Evolutionary conservation across 352 stramenopile genomes (phyloP), one percentile per base, ranked within the genome.

Genomic region (Globisporangium apiculatum): DNA sequence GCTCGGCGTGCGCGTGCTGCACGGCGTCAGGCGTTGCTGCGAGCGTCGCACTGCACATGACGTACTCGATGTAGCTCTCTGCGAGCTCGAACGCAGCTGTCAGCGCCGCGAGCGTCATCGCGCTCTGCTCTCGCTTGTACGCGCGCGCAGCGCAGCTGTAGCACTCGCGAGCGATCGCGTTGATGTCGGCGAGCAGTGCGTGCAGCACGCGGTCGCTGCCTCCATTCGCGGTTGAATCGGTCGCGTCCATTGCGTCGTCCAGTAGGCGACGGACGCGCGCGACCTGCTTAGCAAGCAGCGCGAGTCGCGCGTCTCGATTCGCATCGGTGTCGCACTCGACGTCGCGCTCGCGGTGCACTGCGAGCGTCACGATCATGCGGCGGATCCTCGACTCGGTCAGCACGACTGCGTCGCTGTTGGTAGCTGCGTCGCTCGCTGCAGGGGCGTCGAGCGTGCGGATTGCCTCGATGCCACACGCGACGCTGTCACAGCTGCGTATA

Each of bases 51-150:
- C 67, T 73, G 60, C 74, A 80, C 75, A 89, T 83, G 2, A 87
- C 62, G 54, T 86, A 79, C 54, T 91, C 73, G 15, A 89, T 58
- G 52, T 81, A 89, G 46, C 63, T 76, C 57, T 87, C 75, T 0
- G 61, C 61, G 35, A 89, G 48, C 14, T 73, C 67, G 24, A 91
- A 86, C 10, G 71, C 60, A n/a, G 64, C 62, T 7, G 65, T 67
- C 36, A 91, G 55, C 45, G 68, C 65, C 41, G 57, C 67, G 41
- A 79, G 68, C 17, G 76, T 86, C 8, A 67, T 65, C 40, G 60
- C 61, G 41, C 72, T 70, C 15, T 75, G 68, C 8, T 71, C 60
- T 24, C 51, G 58, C 57, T 88, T 85, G 61, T 81, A 91, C 42
- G 72, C 83, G 10, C 53, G 55, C 36, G 62, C 69, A 0, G 75